A percentile compares a stretch with the other conserved stretches of the same genome.
These are phyloP conservation scores for Metschnikowia matae DNA, from an alignment of 805 yeast genomes.

Conservation along the genomic window DNA sequence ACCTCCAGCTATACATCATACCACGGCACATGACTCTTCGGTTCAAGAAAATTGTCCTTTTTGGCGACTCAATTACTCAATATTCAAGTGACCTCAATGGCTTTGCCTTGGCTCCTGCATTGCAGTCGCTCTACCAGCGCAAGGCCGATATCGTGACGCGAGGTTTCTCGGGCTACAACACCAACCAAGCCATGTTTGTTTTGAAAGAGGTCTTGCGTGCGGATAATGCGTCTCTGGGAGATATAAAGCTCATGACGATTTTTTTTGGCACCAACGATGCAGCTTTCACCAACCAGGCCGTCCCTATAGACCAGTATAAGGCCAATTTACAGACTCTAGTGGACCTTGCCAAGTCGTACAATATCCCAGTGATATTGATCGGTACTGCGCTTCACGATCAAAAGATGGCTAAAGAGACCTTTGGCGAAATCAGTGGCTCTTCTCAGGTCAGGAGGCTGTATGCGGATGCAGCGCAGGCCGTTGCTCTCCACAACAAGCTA, in stretches of 20 bases:
- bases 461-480: constrained; percentile 43
- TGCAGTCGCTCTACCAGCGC: constrained; percentile 51
- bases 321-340: constrained; percentile 47
- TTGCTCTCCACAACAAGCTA: constrained; percentile 45
- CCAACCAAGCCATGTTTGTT: constrained; percentile 49
- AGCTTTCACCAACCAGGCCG: constrained; percentile 32
- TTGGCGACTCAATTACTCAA: constrained; percentile 73
- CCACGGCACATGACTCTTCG: background rate
- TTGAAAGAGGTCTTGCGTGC: constrained; percentile 43
- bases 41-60: constrained; percentile 48
- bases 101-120: constrained; percentile 50
- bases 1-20: background rate
- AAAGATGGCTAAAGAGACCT: constrained; percentile 6
- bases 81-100: constrained; percentile 38
- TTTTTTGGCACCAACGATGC: constrained; percentile 83
- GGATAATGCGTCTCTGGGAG: constrained; percentile 25
- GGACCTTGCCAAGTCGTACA: constrained; percentile 32
- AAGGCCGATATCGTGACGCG: constrained; percentile 65
- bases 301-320: constrained; percentile 47
- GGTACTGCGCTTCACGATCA: constrained; percentile 60
- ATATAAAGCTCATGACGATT: constrained; percentile 47
- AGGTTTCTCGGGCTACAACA: constrained; percentile 75
- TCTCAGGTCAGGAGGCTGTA: constrained; percentile 32
- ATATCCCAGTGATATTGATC: constrained; percentile 52
- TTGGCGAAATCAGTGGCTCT: constrained; percentile 4